Percentiles rank a stretch among this genome's conserved stretches.
Evolutionary conservation across 202 grass and related monocot species (phyloP).

Genomic region (Miscanthus sacchariflorus): DNA sequence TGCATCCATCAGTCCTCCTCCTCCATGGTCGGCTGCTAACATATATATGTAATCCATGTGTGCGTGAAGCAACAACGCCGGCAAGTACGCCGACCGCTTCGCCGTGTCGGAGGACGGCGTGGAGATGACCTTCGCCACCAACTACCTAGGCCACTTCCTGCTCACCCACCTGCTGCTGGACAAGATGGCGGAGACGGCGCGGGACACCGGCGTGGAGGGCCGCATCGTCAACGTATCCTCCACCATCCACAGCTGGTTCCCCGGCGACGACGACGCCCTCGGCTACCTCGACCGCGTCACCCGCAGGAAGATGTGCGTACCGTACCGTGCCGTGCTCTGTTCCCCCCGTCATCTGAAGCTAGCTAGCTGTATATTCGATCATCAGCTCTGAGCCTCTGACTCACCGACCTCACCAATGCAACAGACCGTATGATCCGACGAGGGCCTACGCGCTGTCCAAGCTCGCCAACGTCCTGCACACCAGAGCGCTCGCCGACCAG

Average conservation of each 20-base stretch:
- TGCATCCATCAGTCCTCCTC: not conserved
- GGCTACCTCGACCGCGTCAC: conserved; percentile 82
- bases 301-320: conserved; percentile 64
- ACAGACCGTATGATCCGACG: conserved; percentile 88
- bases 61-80: conserved; percentile 93
- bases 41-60: not conserved
- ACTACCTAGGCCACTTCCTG: conserved; percentile 94
- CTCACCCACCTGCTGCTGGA: conserved; percentile 72
- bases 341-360: no score
- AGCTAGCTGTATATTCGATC: not conserved
- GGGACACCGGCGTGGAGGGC: conserved; percentile 66
- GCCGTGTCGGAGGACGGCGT: conserved; percentile 82
- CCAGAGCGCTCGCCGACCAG: conserved; percentile 62
- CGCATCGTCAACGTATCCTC: conserved; percentile 94
- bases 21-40: not conserved
- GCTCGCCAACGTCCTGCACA: conserved; percentile 96
- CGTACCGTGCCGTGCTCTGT: not conserved
- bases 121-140: conserved; percentile 98
- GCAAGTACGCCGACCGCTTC: conserved; percentile 76
- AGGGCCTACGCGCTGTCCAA: conserved; percentile 93
- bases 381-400: not conserved
- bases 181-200: conserved; percentile 84
- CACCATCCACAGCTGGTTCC: conserved; percentile 91
- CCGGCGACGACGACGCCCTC: conserved; percentile 67
- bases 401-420: not conserved